These are phyloP conservation scores for Galerina marginata DNA, from an alignment of 768 basidiomycete species.

Conservation along the genomic window DNA sequence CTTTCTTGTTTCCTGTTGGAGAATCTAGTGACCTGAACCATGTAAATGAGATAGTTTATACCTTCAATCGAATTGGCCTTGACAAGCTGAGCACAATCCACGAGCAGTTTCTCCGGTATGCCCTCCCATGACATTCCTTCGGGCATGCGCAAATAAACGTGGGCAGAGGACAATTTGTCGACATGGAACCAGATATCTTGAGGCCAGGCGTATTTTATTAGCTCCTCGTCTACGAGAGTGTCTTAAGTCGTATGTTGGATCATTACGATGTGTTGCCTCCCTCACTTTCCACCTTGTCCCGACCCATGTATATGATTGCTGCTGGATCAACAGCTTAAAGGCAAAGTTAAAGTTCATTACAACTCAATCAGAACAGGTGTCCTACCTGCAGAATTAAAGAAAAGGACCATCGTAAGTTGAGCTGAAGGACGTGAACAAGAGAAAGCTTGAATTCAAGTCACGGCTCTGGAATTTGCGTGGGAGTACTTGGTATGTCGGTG, in stretches of 20 bases:
- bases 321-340: slow-evolving; percentile 63
- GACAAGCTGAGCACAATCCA: slow-evolving; percentile 92
- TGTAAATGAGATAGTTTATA: slow-evolving; percentile 27
- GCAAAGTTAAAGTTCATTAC: slow-evolving; percentile 6
- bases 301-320: slow-evolving; percentile 88
- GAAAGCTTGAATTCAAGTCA: not conserved
- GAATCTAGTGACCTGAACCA: not conserved
- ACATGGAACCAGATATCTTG: slow-evolving; percentile 96
- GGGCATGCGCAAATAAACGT: slow-evolving; percentile 94
- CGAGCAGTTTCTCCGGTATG: slow-evolving; percentile 79
- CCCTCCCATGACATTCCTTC: slow-evolving; percentile 84
- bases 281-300: slow-evolving; percentile 95
- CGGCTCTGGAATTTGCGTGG: not conserved
- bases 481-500: not conserved
- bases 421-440: not conserved
- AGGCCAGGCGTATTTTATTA: slow-evolving; percentile 92
- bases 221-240: slow-evolving; percentile 79
- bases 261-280: slow-evolving; percentile 16
- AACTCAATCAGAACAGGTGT: not conserved
- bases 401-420: slow-evolving; percentile 49
- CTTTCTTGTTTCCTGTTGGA: slow-evolving; percentile 88
- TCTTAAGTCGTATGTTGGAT: slow-evolving; percentile 22
- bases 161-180: slow-evolving; percentile 95
- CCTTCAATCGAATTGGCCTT: slow-evolving; percentile 99
- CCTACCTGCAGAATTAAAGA: slow-evolving; percentile 52